Evolutionary conservation across 2,329 filamentous ascomycete species (phyloP).

Genomic region (Pseudogymnoascus sp.): DNA sequence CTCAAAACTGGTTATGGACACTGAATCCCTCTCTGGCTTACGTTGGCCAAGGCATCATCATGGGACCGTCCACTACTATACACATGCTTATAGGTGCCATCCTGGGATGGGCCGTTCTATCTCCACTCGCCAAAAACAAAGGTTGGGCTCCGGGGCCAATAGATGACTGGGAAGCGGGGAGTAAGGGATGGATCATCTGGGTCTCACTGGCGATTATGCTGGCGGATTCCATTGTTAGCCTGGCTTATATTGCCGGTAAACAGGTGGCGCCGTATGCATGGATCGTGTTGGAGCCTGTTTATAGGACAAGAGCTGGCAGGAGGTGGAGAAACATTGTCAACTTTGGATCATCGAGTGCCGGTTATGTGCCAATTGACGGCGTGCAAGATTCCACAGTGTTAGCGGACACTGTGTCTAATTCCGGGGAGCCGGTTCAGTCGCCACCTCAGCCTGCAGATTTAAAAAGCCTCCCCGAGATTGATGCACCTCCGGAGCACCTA

Average conservation of each 20-base stretch:
- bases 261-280: constrained; percentile 46
- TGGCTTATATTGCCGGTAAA: constrained; percentile 66
- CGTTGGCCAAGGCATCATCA: constrained; percentile 94
- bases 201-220: constrained; percentile 94
- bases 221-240: constrained; percentile 80
- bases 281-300: constrained; percentile 29
- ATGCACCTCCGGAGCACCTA: constrained; percentile 77
- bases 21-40: constrained; percentile 96
- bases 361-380: constrained; percentile 21
- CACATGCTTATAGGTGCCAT: constrained; percentile 91
- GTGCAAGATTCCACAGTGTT: constrained; percentile 13
- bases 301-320: constrained; percentile 19
- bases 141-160: constrained; percentile 88
- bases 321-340: constrained; percentile 24
- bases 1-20: constrained; percentile 83
- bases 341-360: constrained; percentile 13
- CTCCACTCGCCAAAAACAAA: constrained; percentile 73
- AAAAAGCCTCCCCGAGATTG: constrained; percentile 41
- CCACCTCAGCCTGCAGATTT: background rate
- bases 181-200: constrained; percentile 99
- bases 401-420: background rate
- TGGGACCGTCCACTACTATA: constrained; percentile 89
- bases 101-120: constrained; percentile 83
- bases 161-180: constrained; percentile 81
- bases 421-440: background rate